Conservation (phyloP, 345 rosid genomes). For the Sisymbrium altissimum region DNA sequence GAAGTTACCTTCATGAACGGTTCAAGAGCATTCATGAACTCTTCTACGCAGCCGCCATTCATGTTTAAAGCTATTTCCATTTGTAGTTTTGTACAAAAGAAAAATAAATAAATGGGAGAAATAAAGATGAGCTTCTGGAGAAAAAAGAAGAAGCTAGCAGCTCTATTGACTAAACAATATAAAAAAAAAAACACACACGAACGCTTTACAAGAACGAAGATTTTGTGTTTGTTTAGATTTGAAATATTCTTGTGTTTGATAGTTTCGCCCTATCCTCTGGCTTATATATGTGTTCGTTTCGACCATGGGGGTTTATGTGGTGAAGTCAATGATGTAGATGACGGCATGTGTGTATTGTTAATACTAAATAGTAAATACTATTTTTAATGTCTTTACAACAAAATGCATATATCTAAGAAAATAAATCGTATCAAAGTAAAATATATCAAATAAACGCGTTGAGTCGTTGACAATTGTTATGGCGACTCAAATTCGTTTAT, state of each 20-base stretch:
- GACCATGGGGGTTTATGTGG: neutral
- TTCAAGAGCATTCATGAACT: too few species aligned
- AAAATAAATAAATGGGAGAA: neutral
- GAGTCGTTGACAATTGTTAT: constrained; percentile 1
- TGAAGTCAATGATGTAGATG: constrained; percentile 9
- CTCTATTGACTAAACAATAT: neutral
- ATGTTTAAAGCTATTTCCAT: constrained; percentile 44
- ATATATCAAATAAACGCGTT: neutral
- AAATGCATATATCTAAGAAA: neutral
- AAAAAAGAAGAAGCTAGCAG: neutral
- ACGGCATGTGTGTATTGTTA: neutral
- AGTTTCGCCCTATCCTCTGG: neutral
- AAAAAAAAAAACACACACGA: neutral
- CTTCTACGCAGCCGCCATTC: constrained; percentile 40
- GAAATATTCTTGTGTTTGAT: constrained; percentile 22
- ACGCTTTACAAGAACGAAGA: neutral
- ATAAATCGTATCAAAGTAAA: neutral
- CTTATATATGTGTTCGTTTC: constrained; percentile 28
- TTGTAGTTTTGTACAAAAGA: neutral
- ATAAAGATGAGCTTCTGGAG: neutral
- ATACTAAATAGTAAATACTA: neutral
- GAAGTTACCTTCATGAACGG: too few species aligned
- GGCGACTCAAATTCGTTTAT: neutral
- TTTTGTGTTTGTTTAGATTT: constrained; percentile 1
- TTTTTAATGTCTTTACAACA: neutral